A percentile compares a stretch with the other conserved stretches of the same genome.
Conservation (phyloP, 202 grass and related monocot species). For the Schoenoplectus triqueter region DNA sequence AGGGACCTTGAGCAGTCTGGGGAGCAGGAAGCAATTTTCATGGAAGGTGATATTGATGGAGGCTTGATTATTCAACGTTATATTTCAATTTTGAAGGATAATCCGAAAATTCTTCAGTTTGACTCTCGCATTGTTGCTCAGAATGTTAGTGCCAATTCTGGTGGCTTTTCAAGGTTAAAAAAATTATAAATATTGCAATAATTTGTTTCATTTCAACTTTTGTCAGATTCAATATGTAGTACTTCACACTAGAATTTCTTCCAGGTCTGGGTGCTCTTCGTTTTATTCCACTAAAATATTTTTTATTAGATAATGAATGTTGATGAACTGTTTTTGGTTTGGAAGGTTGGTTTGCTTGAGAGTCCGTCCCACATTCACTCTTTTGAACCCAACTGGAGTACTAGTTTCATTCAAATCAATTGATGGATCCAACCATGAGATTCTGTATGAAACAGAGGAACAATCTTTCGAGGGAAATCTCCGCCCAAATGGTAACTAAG, state of each 20-base stretch:
- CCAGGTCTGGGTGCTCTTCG: not conserved
- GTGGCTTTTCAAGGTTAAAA: slow-evolving; percentile 85
- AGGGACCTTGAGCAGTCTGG: slow-evolving; percentile 76
- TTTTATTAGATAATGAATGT: not conserved
- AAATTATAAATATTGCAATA: not conserved
- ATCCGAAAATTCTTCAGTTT: slow-evolving; percentile 62
- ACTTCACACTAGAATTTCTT: not conserved
- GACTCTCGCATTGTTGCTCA: slow-evolving; percentile 82
- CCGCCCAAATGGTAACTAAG: slow-evolving; percentile 68
- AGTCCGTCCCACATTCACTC: slow-evolving; percentile 87
- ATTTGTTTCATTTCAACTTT: not conserved
- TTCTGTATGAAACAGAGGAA: slow-evolving; percentile 56
- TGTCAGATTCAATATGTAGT: not conserved
- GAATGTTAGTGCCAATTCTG: slow-evolving; percentile 85
- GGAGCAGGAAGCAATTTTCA: slow-evolving; percentile 77
- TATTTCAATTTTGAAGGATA: slow-evolving; percentile 75
- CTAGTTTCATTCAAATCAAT: slow-evolving; percentile 66
- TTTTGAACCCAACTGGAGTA: slow-evolving; percentile 82
- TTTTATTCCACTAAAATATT: not conserved
- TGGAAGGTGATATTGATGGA: slow-evolving; percentile 96
- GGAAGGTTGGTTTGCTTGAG: slow-evolving; percentile 91
- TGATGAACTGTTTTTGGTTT: slow-evolving; percentile 29
- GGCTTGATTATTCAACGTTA: slow-evolving; percentile 73
- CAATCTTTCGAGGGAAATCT: slow-evolving; percentile 72
- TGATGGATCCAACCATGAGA: slow-evolving; percentile 65